Base-by-base conservation (phyloP, 2,329 filamentous ascomycete genomes). In the Alternaria longipes region DNA sequence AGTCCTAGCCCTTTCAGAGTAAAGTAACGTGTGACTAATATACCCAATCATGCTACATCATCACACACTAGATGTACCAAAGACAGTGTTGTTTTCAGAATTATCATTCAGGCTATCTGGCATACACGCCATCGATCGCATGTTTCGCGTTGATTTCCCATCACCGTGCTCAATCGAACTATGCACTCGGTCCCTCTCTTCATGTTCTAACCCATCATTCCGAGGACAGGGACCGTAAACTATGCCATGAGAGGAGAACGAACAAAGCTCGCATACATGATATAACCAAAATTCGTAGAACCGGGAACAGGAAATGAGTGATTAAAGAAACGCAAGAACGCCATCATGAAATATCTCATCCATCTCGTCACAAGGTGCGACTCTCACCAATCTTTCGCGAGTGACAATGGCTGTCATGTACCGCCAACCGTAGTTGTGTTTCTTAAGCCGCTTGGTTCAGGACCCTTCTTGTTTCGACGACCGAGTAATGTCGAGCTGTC, bases 401-500 rank as follows among this genome's bases (percentile, higher is more conserved):
- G 63, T 22, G 63, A 56, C 46, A 68, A 56, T 70, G 70, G 60
- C 72, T 69, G 74, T 76, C 73, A 77, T 73, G 67, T 74, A 20
- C 74, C 74, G 3, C 69, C 71, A 28, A 72, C 75, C 6, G 72
- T 68, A 18, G 82, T 72, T 61, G 82, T 73, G 62, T 83, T 77
- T 64, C 84, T 74, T 70, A 86, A 65, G 4, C 79, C 77, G 67
- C 83, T 85, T 1, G 78, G 79, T 56, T 78, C 79, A 3, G 66
- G 65, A 1, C 56, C 62, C 75, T 83, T 84, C 78, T 85, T 87
- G 28, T 83, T 83, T 66, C 88, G 82, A 70, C 94, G 88, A 32
- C 94, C 94, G 5, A 99, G 83, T 53, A 99, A 81, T 1, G 94
- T 98, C 1, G 95, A 92, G 57, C 95, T 95, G 67, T 97, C 93